These are phyloP conservation scores for Somion occarium DNA, from an alignment of 1,284 basidiomycete genomes.

Conservation along the genomic window DNA sequence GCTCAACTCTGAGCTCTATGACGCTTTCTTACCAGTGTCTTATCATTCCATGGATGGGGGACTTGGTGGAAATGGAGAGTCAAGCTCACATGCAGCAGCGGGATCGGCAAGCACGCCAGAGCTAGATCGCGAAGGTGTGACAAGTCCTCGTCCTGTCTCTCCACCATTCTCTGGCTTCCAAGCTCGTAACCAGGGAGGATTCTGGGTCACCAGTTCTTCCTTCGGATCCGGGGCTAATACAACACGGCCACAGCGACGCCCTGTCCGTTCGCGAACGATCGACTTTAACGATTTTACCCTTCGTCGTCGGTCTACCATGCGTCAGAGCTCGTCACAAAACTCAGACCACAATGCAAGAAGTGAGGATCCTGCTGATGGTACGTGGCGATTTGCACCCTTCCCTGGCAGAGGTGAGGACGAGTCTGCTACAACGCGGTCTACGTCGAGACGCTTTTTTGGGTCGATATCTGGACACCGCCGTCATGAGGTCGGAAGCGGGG, in stretches of 20 bases:
- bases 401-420: background rate
- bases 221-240: no score
- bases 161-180: conserved; percentile 13
- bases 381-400: conserved; percentile 14
- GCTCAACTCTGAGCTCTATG: conserved; percentile 48
- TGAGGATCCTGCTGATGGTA: conserved; percentile 18
- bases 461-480: background rate
- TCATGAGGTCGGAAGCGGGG: background rate
- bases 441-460: background rate
- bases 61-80: conserved; percentile 9
- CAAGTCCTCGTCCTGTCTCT: conserved; percentile 19
- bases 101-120: background rate
- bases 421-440: background rate
- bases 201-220: no score
- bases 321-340: conserved; percentile 16
- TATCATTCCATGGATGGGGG: conserved; percentile 13
- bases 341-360: conserved; percentile 10
- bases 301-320: conserved; percentile 41
- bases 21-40: conserved; percentile 23
- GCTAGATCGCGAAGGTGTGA: conserved; percentile 9
- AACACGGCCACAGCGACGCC: no score
- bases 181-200: no score
- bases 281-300: conserved; percentile 68
- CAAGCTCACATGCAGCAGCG: conserved; percentile 5
- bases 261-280: conserved; percentile 43